Conservation (phyloP, 257 asterid species). For the Cruciata laevipes region DNA sequence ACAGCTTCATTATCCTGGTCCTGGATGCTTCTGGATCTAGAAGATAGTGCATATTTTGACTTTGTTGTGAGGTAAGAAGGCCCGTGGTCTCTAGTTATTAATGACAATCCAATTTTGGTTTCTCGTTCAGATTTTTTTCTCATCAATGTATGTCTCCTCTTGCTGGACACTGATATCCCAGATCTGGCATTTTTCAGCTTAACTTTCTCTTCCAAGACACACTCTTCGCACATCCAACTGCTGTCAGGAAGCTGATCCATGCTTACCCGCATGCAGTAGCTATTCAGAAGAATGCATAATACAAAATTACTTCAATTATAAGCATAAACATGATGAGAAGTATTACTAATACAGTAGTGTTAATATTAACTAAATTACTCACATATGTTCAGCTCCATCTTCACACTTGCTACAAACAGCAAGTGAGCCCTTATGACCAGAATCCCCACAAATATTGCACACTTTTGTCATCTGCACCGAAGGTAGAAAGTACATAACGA, state of each 20-base stretch:
- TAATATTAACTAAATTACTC: slow-evolving; percentile 20
- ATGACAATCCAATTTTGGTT: neutral
- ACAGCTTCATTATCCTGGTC: neutral
- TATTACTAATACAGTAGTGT: neutral
- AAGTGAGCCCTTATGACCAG: slow-evolving; percentile 83
- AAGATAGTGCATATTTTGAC: slow-evolving; percentile 5
- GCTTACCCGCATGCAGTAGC: slow-evolving; percentile 92
- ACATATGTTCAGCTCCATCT: slow-evolving; percentile 99
- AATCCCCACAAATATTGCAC: slow-evolving; percentile 96
- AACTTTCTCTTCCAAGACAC: slow-evolving; percentile 18
- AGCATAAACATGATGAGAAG: neutral
- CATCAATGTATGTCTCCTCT: neutral
- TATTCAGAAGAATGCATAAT: slow-evolving; percentile 24
- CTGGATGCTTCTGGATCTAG: neutral
- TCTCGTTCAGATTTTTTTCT: slow-evolving; percentile 6
- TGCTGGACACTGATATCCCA: slow-evolving; percentile 1
- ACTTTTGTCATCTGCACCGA: slow-evolving; percentile 62
- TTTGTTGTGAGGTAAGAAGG: neutral
- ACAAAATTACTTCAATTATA: neutral
- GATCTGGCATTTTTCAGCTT: neutral
- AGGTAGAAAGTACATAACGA: neutral
- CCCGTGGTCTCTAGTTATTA: neutral
- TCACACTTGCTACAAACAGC: slow-evolving; percentile 79
- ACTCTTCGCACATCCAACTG: slow-evolving; percentile 94
- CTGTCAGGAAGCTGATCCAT: slow-evolving; percentile 67